Evolutionary conservation across 495 filamentous ascomycete genomes (phyloP), one percentile per base, ranked within the genome.

Genomic region (Mycothermus thermophilus): DNA sequence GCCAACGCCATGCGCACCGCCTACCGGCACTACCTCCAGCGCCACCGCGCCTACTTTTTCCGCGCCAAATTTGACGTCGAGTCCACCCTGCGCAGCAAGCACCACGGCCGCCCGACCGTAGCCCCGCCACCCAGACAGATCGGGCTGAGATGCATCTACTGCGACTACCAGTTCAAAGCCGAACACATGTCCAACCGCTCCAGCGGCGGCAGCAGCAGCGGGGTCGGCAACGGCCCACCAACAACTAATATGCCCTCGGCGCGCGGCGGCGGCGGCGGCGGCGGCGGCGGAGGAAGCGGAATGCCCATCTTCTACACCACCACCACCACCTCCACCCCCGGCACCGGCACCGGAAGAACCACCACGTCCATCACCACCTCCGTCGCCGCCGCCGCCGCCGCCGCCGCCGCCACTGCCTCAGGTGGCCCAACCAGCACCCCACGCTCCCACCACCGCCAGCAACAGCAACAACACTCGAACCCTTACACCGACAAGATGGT

Each of bases 101-200:
- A 71, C 41, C 66, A 75, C 33, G 80, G 79, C 4, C 66, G 66
- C 17, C 71, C 75, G 31, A 69, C 76, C 9, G 65, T 83, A 35
- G 64, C 66, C 8, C 72, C 77, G 0, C 74, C 79, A 1, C 71
- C 74, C 1, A 66, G 82, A 24, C 86, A 92, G 57, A 71, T 93
- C 36, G 79, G 79, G 17, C 66, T 95, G 16, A 74, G 78, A 18
- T 95, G 87, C 61, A 74, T 80, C 25, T 79, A 86, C 60, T 94
- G 86, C 58, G 79, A 86, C 38, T 54, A 64, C 31, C 59, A 65
- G 44, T 30, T 34, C 38, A 35, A 41, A 7, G 12, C 27, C 27
- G 38, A 41, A 16, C 13, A 31, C 15, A 20, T 41, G 5, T 19
- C 37, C 11, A 56, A 55, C 16, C 60, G 58, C 27, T 43, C 56